Percentiles rank a stretch among this genome's conserved stretches.
phyloP scores from a whole-genome alignment of 805 yeast species.

The Kluyveromyces wickerhamii region DNA sequence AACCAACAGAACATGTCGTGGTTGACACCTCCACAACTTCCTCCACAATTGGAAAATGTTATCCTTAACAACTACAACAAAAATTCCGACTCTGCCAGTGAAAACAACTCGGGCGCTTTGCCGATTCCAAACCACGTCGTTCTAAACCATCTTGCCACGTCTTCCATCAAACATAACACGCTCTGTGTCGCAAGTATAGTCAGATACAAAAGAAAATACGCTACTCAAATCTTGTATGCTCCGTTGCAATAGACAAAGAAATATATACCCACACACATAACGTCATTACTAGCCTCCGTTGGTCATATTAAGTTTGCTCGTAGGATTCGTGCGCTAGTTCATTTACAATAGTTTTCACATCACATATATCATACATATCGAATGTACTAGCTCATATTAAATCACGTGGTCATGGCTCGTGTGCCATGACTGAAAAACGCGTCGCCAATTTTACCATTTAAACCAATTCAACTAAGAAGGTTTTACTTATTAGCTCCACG shows the following conservation, averaged over 20 bases:
- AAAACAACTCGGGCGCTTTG: slow-evolving; percentile 79
- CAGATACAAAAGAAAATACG: slow-evolving; percentile 80
- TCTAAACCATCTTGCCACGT: slow-evolving; percentile 89
- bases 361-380: too few relatives aligned
- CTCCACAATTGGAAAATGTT: slow-evolving; percentile 93
- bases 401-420: neutral
- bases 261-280: too few relatives aligned
- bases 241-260: slow-evolving; percentile 68
- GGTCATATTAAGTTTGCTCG: too few relatives aligned
- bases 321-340: too few relatives aligned
- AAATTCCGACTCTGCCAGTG: slow-evolving; percentile 26
- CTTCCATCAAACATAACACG: slow-evolving; percentile 88
- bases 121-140: slow-evolving; percentile 95
- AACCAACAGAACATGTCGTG: slow-evolving; percentile 50
- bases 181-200: slow-evolving; percentile 89
- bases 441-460: neutral
- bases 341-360: too few relatives aligned
- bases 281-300: too few relatives aligned
- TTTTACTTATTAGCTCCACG: neutral
- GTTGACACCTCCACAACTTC: slow-evolving; percentile 90
- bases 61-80: slow-evolving; percentile 64
- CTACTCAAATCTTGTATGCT: slow-evolving; percentile 85
- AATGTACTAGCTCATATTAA: too few relatives aligned
- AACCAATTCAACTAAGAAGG: neutral
- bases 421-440: neutral